These are phyloP conservation scores for Plantago ovata DNA, from an alignment of 257 asterid species.

Conservation along the genomic window DNA sequence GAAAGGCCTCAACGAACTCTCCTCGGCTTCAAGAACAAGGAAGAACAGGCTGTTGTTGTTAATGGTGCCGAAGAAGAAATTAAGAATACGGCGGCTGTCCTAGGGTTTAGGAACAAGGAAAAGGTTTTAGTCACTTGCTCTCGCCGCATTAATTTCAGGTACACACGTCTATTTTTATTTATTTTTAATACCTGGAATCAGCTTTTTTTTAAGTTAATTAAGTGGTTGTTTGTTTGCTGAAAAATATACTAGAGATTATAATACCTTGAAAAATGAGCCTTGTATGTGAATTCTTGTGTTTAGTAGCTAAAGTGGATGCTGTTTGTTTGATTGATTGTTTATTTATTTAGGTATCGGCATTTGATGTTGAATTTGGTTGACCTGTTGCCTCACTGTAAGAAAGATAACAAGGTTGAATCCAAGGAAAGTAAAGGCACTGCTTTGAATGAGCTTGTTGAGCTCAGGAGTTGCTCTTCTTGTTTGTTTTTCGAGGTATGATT, in stretches of 20 bases:
- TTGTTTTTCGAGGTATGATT: conserved; percentile 90
- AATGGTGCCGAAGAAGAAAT: too few relatives aligned
- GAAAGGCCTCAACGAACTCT: conserved; percentile 88
- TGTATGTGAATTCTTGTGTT: too few relatives aligned
- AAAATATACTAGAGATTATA: too few relatives aligned
- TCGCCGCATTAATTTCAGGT: conserved; percentile 91
- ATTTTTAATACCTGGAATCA: neutral
- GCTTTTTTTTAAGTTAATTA: neutral
- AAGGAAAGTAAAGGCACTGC: conserved; percentile 89
- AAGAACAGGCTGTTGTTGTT: too few relatives aligned
- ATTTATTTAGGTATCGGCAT: conserved; percentile 76
- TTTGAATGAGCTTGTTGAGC: conserved; percentile 92
- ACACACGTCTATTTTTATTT: neutral
- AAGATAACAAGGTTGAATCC: conserved; percentile 85
- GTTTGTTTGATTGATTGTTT: neutral
- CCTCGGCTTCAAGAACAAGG: conserved; percentile 60
- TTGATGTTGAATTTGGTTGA: conserved; percentile 89
- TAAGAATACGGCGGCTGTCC: too few relatives aligned
- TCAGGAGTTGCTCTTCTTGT: conserved; percentile 82
- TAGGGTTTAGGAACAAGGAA: conserved; percentile 83
- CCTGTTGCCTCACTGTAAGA: conserved; percentile 87
- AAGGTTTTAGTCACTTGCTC: conserved; percentile 86
- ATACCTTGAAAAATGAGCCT: too few relatives aligned
- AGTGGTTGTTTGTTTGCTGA: neutral
- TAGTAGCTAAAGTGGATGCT: too few relatives aligned